Evolutionary conservation across 1,284 basidiomycete genomes (phyloP), one percentile per base, ranked within the genome.

Genomic region (Athelia psychrophila): DNA sequence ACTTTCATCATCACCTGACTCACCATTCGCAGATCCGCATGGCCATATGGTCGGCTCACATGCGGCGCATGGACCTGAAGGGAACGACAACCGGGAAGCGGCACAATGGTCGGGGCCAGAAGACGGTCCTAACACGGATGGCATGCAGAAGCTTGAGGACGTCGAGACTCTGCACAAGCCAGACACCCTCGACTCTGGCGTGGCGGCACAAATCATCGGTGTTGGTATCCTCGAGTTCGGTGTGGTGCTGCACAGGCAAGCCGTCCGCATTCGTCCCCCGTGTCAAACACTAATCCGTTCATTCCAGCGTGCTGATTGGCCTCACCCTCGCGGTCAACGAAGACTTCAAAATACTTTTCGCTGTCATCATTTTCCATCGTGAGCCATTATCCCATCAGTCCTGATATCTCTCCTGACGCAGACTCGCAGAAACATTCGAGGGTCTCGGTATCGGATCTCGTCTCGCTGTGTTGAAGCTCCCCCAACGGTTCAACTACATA

Each of bases 321-420:
- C 74, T 99, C 22, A 98, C 96, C 0, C 83, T 99, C 45, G 95
- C 94, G 19, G 93, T 96, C 30, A 84, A 90, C 61, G 71, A 80
- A 23, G 66, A 82, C 47, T 98, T 99, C 72, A 89, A 81, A 57
- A 72, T 90, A 12, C 82, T 99, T 19, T 95, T 98, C 66, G 75
- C 95, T 55, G 95, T 98, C 53, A 73, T 98, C 58, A 76, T 96
- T 64, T 98, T 95, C 72, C 93, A 95, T 65, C 92, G 91, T 92
- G 58, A 58, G 78, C 72, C 13, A 25, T 12, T 53, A 46, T 4
- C 38, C 40, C n/a, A 25, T 38, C 10, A 35, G 22, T 24, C 9
- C 23, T n/a, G n/a, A 18, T 12, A 10, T 42, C 36, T 6, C 27
- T 23, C 33, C 9, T 48, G 18, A 8, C 1, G 16, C 23, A 13